Base-by-base conservation (phyloP, 2,329 filamentous ascomycete species). In the Pseudocercospora musae region DNA sequence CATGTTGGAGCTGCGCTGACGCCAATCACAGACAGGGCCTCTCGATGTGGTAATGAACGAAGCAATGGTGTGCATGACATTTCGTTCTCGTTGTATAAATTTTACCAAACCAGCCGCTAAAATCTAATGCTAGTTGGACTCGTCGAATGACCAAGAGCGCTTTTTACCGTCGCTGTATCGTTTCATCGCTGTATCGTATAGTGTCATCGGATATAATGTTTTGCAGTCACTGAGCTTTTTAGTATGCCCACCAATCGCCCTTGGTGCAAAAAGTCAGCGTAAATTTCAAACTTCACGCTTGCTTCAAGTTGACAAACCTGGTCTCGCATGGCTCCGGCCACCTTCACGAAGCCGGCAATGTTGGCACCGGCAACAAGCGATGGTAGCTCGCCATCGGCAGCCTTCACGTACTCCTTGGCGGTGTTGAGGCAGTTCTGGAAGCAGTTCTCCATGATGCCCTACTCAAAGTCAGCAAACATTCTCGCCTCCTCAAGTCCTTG, bases 321-420 rank as follows among this genome's bases (percentile, higher is more conserved):
- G 78, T 96, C 92, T 77, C 89, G 86, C 94, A 98, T 98, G 74
- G 95, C 94, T 72, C 87, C 85, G 57, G 89, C 93, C 59, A 98
- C 94, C 89, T 98, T 99, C 80, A 90, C 89, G 83, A 97, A 98
- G 62, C 95, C 95, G 64, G 95, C 95, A 81, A 99, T 96, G 82
- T 98, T 98, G 83, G 89, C 91, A 72, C 95, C 95, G 63, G 92
- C 92, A 44, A 98, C 92, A 75, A 98, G 83, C 70, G 88, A 92
- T 70, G 95, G 95, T 72, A 95, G 87, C 81, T 94, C 90, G 72
- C 89, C 92, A 76, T 96, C 92, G 69, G 83, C 83, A 59, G 87
- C 82, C 67, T 87, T 84, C 71, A 95, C 89, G 78, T 95, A 98
- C 81, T 92, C 87, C 85, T 93, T 89, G 66, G 94, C 92, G 1